Conservation (phyloP, 2,329 filamentous ascomycete genomes). For the Stagonosporopsis cucurbitacearum region DNA sequence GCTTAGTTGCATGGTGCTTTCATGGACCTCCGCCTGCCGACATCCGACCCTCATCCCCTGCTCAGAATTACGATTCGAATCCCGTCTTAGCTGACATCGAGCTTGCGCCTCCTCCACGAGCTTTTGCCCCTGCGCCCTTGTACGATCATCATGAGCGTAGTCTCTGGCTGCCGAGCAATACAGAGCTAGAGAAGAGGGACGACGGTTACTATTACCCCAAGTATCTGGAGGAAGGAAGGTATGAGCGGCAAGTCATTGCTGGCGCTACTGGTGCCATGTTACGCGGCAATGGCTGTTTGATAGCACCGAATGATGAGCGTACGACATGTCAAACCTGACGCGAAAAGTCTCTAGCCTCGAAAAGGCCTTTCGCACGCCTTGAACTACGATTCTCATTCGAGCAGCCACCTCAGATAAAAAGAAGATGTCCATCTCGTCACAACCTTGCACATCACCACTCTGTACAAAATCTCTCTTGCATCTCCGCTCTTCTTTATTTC, state of each 20-base stretch:
- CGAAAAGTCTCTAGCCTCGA: not conserved
- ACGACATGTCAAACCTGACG: not conserved
- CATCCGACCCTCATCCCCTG: not conserved
- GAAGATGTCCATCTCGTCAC: not conserved
- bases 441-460: not conserved
- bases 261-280: not conserved
- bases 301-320: not conserved
- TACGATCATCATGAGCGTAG: not conserved
- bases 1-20: not conserved
- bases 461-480: not conserved
- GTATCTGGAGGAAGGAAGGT: not conserved
- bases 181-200: not conserved
- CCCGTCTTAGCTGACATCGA: not conserved
- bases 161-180: not conserved
- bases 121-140: not conserved
- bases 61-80: not conserved
- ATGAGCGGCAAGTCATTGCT: not conserved
- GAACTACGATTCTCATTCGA: not conserved
- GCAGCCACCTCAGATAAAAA: not conserved
- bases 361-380: not conserved
- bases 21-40: not conserved
- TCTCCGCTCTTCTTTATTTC: not conserved
- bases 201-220: conserved; percentile 4
- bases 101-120: not conserved
- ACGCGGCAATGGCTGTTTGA: not conserved